Evolutionary conservation across 176 grass and related monocot species (phyloP).

Genomic region (Musa itinerans): DNA sequence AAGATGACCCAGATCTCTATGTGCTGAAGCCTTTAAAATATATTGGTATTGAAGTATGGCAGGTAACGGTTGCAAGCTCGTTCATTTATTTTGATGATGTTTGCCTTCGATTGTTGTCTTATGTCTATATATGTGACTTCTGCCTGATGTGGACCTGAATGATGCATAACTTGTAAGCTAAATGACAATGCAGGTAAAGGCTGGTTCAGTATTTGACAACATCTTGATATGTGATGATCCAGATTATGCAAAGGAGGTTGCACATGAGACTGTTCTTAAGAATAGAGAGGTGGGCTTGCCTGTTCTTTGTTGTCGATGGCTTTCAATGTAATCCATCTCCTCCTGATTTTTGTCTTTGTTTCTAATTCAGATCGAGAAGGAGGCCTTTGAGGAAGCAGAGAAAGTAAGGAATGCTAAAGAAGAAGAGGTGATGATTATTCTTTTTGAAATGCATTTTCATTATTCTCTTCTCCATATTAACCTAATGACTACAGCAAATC

Average conservation of each 20-base stretch:
- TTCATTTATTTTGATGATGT: background rate
- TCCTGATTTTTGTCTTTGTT: background rate
- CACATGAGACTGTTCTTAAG: conserved; percentile 65
- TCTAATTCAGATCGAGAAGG: conserved; percentile 69
- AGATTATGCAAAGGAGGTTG: conserved; percentile 74
- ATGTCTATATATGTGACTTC: background rate
- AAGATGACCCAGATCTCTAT: conserved; percentile 96
- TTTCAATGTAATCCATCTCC: background rate
- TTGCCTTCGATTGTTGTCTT: conserved; percentile 7
- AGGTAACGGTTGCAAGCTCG: conserved; percentile 35
- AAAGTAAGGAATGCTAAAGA: conserved; percentile 83
- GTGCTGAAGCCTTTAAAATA: conserved; percentile 93
- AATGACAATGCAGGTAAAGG: conserved; percentile 62
- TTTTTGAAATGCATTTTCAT: background rate
- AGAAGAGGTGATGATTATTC: conserved; percentile 48
- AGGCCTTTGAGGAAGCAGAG: conserved; percentile 99
- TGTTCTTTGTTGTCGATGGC: background rate
- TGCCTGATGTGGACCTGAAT: background rate
- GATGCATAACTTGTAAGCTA: background rate
- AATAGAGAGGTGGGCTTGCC: conserved; percentile 64
- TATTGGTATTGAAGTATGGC: conserved; percentile 95
- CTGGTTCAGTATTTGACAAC: conserved; percentile 93
- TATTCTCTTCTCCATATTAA: background rate
- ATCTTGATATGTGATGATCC: conserved; percentile 93
- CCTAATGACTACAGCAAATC: background rate